These are phyloP conservation scores for Brassica nigra DNA, from an alignment of 345 rosid species.

Conservation along the genomic window DNA sequence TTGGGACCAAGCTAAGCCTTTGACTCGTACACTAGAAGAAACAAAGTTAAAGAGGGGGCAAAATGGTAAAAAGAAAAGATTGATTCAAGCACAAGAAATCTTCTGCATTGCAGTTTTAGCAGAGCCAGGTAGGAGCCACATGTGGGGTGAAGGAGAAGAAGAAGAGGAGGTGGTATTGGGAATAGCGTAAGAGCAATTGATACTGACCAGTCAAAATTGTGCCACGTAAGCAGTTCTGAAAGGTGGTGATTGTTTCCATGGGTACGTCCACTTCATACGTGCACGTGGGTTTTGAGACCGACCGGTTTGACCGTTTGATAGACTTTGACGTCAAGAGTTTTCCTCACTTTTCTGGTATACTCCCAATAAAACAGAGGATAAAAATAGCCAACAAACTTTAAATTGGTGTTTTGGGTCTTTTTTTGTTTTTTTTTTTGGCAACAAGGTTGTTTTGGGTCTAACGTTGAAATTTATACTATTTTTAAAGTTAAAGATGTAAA, in stretches of 20 bases:
- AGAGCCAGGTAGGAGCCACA: not conserved
- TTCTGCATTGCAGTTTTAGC: constrained; percentile 12
- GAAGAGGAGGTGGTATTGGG: constrained; percentile 13
- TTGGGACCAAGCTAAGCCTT: constrained; percentile 16
- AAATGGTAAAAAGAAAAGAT: constrained; percentile 17
- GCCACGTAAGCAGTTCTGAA: constrained; percentile 27
- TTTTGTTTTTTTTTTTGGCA: too few relatives aligned
- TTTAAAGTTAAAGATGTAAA: not conserved
- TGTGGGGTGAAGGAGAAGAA: not conserved
- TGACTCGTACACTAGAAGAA: constrained; percentile 23
- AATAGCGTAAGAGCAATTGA: constrained; percentile 28
- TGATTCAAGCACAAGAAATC: constrained; percentile 42
- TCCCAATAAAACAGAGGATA: not conserved
- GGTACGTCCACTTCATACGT: constrained; percentile 37
- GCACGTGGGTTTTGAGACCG: constrained; percentile 41
- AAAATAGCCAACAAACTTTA: not conserved
- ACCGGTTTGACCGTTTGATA: constrained; percentile 31
- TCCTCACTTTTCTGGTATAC: constrained; percentile 16
- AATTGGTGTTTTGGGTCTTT: not conserved
- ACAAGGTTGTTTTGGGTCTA: not conserved
- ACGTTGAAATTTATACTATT: too few relatives aligned
- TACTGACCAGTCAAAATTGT: constrained; percentile 8
- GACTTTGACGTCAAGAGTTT: constrained; percentile 32
- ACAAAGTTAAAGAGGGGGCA: constrained; percentile 22
- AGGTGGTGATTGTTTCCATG: constrained; percentile 18